A percentile compares a stretch with the other conserved stretches of the same genome.
Evolutionary conservation across 2,329 filamentous ascomycete species (phyloP).

Genomic region (Penicillium brasilianum): DNA sequence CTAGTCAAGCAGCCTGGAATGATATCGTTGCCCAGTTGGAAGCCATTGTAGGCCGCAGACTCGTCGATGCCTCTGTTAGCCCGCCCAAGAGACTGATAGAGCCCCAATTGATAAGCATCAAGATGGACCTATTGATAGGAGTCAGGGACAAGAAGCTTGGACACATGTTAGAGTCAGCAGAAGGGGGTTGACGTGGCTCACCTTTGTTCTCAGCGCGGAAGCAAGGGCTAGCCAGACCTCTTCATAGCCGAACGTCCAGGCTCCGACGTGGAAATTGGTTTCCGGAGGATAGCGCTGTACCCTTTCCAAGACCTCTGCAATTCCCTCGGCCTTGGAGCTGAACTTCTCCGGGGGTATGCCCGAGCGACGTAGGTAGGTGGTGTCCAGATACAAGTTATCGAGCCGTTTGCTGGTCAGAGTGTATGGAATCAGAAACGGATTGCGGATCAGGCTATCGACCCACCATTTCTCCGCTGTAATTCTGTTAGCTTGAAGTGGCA

Average conservation of each 20-base stretch:
- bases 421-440: constrained; percentile 77
- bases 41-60: constrained; percentile 72
- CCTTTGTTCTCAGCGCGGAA: constrained; percentile 68
- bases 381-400: constrained; percentile 88
- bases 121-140: constrained; percentile 69
- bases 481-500: constrained; percentile 14
- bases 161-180: constrained; percentile 6
- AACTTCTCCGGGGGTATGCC: constrained; percentile 53
- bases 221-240: constrained; percentile 87
- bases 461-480: constrained; percentile 75
- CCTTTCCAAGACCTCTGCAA: constrained; percentile 73
- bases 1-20: constrained; percentile 75
- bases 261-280: constrained; percentile 81
- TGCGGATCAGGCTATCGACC: constrained; percentile 72
- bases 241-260: constrained; percentile 94
- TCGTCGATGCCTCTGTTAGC: constrained; percentile 57
- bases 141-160: constrained; percentile 6
- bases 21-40: constrained; percentile 72
- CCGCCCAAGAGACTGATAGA: constrained; percentile 69
- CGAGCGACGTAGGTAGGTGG: constrained; percentile 61
- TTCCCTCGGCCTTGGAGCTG: constrained; percentile 72
- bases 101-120: constrained; percentile 75
- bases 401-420: constrained; percentile 67
- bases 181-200: constrained; percentile 38
- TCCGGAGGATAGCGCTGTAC: constrained; percentile 70